Percentiles rank a stretch among this genome's conserved stretches.
These are phyloP conservation scores for Cordyceps pruinosa DNA, from an alignment of 2,329 filamentous ascomycete genomes.

Conservation along the genomic window DNA sequence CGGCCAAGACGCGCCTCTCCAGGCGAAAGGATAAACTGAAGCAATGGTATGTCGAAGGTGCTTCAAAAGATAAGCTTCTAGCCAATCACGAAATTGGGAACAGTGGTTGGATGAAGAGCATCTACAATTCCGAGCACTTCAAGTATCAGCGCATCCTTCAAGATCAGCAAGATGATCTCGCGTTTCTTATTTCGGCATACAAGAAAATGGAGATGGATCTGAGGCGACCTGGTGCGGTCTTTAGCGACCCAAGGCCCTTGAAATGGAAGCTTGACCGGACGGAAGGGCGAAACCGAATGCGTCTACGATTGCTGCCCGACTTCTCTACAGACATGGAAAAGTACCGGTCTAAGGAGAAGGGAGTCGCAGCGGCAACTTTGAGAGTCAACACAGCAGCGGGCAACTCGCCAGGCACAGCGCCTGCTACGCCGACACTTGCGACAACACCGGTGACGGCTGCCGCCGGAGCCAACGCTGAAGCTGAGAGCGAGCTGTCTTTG, in stretches of 20 bases:
- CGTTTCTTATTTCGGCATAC: constrained; percentile 69
- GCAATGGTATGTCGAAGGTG: constrained; percentile 67
- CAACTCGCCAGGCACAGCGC: neutral
- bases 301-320: constrained; percentile 78
- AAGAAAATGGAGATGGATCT: constrained; percentile 73
- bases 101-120: constrained; percentile 89
- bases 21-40: constrained; percentile 79
- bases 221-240: constrained; percentile 71
- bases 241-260: constrained; percentile 54
- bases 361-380: constrained; percentile 35
- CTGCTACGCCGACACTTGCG: constrained; percentile 2
- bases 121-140: constrained; percentile 83
- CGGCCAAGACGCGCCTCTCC: constrained; percentile 58
- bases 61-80: constrained; percentile 62
- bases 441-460: neutral
- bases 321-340: constrained; percentile 59
- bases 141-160: constrained; percentile 86
- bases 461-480: neutral
- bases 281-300: constrained; percentile 92
- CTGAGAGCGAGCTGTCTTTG: neutral
- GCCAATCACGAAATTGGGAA: constrained; percentile 82
- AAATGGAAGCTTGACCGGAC: constrained; percentile 96
- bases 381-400: constrained; percentile 26
- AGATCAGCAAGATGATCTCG: constrained; percentile 85
- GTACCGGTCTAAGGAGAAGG: constrained; percentile 78